Base-by-base conservation (phyloP, 2,329 filamentous ascomycete species). In the Fusarium acutatum region DNA sequence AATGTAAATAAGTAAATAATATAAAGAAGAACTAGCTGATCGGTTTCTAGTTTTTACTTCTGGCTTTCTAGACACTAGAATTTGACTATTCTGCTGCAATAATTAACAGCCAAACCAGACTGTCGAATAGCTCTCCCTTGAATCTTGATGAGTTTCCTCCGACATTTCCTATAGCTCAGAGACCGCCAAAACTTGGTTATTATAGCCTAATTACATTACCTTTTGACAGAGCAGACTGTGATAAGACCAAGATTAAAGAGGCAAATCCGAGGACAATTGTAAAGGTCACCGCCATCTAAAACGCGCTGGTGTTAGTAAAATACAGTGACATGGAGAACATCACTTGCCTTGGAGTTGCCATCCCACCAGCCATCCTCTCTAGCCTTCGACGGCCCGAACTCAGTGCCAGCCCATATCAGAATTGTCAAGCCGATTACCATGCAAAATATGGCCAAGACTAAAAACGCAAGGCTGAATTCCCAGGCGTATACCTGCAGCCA, bases 181-280 rank as follows among this genome's bases (percentile, higher is more conserved):
- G 11, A 5, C 3, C 7, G 1, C 4, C 15, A n/a, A 3, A 10
- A n/a, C 7, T 5, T 2, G 7, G 2, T 5, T 2, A 0, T 5
- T 18, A 32, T 10, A 49, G 46, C 28, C 28, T 10, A 7, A 49
- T 49, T 13, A 3, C 3, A 24, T 32, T 32, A 1, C 28, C 4
- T 14, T 32, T 32, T 14, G 46, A 49, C 7, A 49, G 5, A 3
- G 46, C 28, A 18, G 46, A 49, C 46, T 49, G 46, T 3, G 46
- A 49, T 10, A 49, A 0, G 11, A 32, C 22, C 28, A 49, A 18
- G 15, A 32, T 49, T 18, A 49, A 24, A 14, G 46, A 32, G 1
- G 46, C 46, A 18, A 49, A 3, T 14, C 46, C 28, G 5, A 49
- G 46, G 11, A 49, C 46, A 13, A 49, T 14, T 3, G 46, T 32